Evolutionary conservation across 2,329 filamentous ascomycete genomes (phyloP).

Genomic region (Colletotrichum sp.): DNA sequence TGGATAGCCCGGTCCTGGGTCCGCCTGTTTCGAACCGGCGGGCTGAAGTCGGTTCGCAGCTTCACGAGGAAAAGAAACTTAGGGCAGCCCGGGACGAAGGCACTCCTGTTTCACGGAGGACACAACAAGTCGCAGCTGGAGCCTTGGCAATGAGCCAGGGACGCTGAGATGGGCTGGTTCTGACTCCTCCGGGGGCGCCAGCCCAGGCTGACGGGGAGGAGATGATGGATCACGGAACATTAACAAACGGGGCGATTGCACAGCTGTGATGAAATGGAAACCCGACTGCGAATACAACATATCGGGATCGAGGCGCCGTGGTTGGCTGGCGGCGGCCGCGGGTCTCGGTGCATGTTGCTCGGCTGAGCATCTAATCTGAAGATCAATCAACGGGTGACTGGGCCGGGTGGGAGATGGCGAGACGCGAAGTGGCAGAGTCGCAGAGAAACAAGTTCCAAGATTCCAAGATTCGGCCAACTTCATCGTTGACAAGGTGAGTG

Average conservation of each 20-base stretch:
- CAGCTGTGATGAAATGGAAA: background rate
- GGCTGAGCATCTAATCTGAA: background rate
- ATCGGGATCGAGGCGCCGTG: background rate
- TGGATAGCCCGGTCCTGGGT: background rate
- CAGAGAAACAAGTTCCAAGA: background rate
- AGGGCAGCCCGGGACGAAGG: background rate
- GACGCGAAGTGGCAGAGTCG: background rate
- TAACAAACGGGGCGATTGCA: background rate
- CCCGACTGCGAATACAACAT: background rate
- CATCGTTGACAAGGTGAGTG: background rate
- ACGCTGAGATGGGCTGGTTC: background rate
- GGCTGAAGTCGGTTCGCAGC: background rate
- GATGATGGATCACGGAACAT: background rate
- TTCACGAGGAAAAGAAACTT: background rate
- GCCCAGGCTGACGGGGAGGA: background rate
- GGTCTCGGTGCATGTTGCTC: background rate
- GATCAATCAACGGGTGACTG: background rate
- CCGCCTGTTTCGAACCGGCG: slow-evolving; percentile 6
- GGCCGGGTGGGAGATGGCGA: background rate
- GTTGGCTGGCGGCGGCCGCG: slow-evolving; percentile 4
- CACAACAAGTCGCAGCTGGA: background rate
- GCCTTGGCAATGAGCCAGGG: background rate
- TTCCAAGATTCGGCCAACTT: background rate
- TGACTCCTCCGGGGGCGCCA: background rate
- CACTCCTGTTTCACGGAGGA: slow-evolving; percentile 12